Percentiles rank a stretch among this genome's conserved stretches.
Conservation (phyloP, 345 rosid species). For the Schrenkiella parvula region DNA sequence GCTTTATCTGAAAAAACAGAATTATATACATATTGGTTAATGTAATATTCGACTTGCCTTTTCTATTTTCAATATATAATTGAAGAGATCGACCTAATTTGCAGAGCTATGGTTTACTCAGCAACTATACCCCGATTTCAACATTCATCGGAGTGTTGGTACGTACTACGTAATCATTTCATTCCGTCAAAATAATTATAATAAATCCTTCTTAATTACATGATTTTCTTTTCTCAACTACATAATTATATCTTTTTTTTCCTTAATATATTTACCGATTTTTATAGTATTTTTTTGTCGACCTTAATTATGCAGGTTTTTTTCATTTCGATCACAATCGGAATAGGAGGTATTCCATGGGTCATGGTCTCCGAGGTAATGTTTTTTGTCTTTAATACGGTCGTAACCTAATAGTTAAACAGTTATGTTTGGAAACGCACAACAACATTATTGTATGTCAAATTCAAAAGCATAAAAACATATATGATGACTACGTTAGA, state of each 20-base stretch:
- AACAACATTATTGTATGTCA: background rate
- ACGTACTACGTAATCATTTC: background rate
- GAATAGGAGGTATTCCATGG: conserved; percentile 80
- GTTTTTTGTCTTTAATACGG: background rate
- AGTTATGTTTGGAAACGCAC: background rate
- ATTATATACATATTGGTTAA: background rate
- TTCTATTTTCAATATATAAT: background rate
- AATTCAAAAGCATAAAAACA: background rate
- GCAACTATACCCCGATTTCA: conserved; percentile 18
- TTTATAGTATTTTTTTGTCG: background rate
- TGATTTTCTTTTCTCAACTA: background rate
- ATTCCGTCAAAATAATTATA: background rate
- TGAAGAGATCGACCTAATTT: background rate
- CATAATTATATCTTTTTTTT: background rate
- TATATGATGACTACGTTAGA: background rate
- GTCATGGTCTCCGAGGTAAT: conserved; percentile 79
- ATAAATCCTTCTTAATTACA: background rate
- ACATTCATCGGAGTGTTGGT: conserved; percentile 29
- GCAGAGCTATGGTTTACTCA: conserved; percentile 24
- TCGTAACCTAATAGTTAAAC: background rate
- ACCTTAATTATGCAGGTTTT: conserved; percentile 29
- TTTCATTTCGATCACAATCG: conserved; percentile 49
- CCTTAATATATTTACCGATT: background rate
- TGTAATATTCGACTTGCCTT: background rate
- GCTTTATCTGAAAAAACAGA: background rate